A percentile compares a stretch with the other conserved stretches of the same genome.
Conservation (phyloP, 768 basidiomycete species). For the Collybia mongolica region DNA sequence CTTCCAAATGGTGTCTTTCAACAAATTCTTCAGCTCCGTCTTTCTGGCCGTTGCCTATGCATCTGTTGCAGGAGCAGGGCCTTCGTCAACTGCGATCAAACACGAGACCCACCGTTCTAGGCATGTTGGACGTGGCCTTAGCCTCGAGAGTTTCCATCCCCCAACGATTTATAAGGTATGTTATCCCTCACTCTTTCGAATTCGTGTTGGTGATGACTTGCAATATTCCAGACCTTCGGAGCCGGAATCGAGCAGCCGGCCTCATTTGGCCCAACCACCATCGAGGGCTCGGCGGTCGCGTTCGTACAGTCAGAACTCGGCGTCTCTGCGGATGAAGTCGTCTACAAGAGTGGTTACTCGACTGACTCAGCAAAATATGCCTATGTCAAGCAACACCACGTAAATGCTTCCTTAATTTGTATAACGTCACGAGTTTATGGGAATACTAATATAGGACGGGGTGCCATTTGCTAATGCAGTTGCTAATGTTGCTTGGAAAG, state of each 20-base stretch:
- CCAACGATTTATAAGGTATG: slow-evolving; percentile 1
- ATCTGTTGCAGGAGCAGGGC: slow-evolving; percentile 5
- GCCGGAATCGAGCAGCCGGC: slow-evolving; percentile 2
- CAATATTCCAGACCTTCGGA: slow-evolving; percentile 1
- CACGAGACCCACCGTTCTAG: slow-evolving; percentile 2
- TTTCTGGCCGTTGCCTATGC: slow-evolving; percentile 21
- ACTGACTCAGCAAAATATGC: slow-evolving; percentile 17
- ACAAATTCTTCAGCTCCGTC: slow-evolving; percentile 23
- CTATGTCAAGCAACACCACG: slow-evolving; percentile 20
- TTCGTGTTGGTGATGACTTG: neutral
- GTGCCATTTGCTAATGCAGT: slow-evolving; percentile 36
- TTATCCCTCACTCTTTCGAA: neutral
- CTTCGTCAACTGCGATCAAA: neutral
- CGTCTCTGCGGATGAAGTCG: slow-evolving; percentile 1
- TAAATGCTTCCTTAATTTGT: slow-evolving; percentile 5
- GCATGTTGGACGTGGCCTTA: neutral
- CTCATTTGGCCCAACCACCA: neutral
- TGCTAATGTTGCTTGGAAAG: slow-evolving; percentile 32
- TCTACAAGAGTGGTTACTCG: slow-evolving; percentile 12
- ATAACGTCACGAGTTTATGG: neutral
- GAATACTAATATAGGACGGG: slow-evolving; percentile 15
- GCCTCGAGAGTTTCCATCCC: slow-evolving; percentile 3
- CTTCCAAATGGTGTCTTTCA: slow-evolving; percentile 20
- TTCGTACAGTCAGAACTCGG: slow-evolving; percentile 5
- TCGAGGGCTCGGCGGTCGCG: slow-evolving; percentile 2